Conservation (phyloP, 2,329 filamentous ascomycete genomes). For the Thelonectria olida region DNA sequence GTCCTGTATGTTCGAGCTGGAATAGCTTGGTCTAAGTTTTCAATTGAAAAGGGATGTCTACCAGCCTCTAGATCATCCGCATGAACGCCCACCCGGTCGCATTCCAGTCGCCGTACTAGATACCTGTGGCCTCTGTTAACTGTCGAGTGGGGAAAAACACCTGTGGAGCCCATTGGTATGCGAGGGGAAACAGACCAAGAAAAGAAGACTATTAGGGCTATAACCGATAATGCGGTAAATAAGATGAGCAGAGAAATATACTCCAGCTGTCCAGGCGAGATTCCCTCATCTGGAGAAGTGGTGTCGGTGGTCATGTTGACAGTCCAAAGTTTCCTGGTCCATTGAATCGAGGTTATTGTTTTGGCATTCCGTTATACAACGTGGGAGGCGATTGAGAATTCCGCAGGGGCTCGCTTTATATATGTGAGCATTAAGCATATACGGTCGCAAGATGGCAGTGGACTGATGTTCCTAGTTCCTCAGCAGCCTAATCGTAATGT, state of each 20-base stretch:
- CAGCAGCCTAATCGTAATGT: neutral
- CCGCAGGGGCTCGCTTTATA: neutral
- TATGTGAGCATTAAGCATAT: neutral
- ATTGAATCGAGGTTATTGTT: neutral
- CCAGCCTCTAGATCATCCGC: neutral
- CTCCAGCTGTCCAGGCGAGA: conserved; percentile 1
- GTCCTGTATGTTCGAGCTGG: neutral
- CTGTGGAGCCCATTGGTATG: neutral
- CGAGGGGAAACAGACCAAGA: neutral
- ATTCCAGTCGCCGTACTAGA: neutral
- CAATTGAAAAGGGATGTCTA: neutral
- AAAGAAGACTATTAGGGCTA: neutral
- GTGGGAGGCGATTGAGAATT: neutral
- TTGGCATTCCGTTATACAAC: neutral
- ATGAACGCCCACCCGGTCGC: neutral
- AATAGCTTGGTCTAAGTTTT: neutral
- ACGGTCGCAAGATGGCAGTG: neutral
- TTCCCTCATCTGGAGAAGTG: neutral
- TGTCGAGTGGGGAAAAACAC: neutral
- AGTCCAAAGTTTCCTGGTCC: neutral
- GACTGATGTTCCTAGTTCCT: neutral
- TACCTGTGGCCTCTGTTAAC: neutral
- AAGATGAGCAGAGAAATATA: neutral
- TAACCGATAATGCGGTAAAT: neutral
- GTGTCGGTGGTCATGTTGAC: neutral